Evolutionary conservation across 148 eudicot genomes (phyloP), one percentile per base, ranked within the genome.

Genomic region (Cornus suecica): DNA sequence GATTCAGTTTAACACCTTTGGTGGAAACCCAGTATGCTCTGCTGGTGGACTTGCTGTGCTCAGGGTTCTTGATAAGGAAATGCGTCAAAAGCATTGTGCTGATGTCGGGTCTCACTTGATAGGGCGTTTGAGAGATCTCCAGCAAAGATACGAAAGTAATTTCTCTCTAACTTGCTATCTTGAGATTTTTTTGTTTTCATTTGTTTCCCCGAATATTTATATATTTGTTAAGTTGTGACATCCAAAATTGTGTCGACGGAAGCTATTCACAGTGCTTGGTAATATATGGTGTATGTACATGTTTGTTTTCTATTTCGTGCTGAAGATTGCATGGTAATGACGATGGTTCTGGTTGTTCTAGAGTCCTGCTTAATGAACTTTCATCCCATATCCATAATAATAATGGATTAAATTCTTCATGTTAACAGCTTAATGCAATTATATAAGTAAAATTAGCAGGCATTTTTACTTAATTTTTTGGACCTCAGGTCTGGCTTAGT

Each of bases 41-140:
- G 89, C 99, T 52, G 99, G 99, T 81, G 99, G 99, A 71, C 97
- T 86, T 76, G 99, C 97, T 10, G 99, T 95, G 77, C 93, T 95
- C 60, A 88, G 79, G 77, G 99, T 92, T 65, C 78, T 95, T 70
- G 99, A 95, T 52, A 91, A 90, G 76, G 99, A 95, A 80, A 87
- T 84, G 80, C 99, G 96, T 72, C 99, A 95, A 81, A 65, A 83
- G 42, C 97, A 92, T 80, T 92, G 94, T 80, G 88, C 97, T 73
- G 91, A 91, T 73, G 88, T 95, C 77, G 99, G 99, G 60, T 87
- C 97, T 72, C 94, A 92, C 80, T 80, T 95, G 84, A 86, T 91
- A 71, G 83, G 78, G 58, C 94, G 97, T 18, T 71, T 95, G 77
- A 84, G 80, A 56, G 86, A 80, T 78, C 90, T 95, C 61, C 97